Percentiles rank a stretch among this genome's conserved stretches.
phyloP scores from a whole-genome alignment of 73 alveolate genomes.

The Symbiodinium pilosum region DNA sequence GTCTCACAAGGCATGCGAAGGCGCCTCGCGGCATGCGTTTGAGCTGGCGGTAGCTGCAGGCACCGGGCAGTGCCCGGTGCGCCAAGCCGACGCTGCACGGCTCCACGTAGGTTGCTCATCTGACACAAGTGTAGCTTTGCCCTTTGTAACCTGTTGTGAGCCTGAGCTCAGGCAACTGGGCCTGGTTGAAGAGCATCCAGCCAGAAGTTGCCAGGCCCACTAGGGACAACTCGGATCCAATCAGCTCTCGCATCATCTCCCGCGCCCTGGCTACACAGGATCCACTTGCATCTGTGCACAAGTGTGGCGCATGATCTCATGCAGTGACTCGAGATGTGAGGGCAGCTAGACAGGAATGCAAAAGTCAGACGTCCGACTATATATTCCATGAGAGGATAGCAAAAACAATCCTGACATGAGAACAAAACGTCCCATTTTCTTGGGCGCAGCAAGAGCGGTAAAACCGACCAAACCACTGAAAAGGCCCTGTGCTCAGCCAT shows the following conservation, averaged over 20 bases:
- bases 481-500: no score
- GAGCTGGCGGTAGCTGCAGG: conserved; percentile 3
- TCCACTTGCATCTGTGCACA: background rate
- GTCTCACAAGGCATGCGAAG: no score
- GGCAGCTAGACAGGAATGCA: no score
- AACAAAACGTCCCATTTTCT: no score
- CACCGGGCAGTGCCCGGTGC: conserved; percentile 8
- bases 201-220: conserved; percentile 36
- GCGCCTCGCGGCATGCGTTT: conserved; percentile 9
- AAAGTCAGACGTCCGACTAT: no score
- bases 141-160: no score
- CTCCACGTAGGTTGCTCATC: conserved; percentile 41
- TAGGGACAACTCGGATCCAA: conserved; percentile 9
- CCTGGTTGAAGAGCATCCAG: conserved; percentile 77
- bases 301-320: no score
- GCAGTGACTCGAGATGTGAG: no score
- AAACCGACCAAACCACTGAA: no score
- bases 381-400: no score
- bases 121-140: background rate
- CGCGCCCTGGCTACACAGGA: background rate
- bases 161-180: background rate
- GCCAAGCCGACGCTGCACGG: conserved; percentile 19
- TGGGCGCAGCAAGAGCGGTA: no score
- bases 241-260: conserved; percentile 21
- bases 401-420: no score